A percentile compares a stretch with the other conserved stretches of the same genome.
Conservation (phyloP, 1,139 yeast species). For the Suhomyces chickasaworum region DNA sequence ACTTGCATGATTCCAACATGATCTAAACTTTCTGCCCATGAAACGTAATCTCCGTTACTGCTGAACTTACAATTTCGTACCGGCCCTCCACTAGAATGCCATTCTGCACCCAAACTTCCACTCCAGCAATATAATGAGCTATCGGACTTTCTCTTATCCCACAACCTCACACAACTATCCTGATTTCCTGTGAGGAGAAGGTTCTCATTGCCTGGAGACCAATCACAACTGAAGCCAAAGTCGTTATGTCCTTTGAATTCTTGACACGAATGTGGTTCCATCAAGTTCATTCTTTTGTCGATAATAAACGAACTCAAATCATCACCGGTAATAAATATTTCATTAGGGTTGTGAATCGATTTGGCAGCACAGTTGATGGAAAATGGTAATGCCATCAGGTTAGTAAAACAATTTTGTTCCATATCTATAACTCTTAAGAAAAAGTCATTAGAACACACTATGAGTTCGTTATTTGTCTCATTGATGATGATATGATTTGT, state of each 20-base stretch:
- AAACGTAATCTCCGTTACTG: constrained; percentile 44
- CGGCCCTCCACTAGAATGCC: constrained; percentile 40
- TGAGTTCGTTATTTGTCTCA: constrained; percentile 26
- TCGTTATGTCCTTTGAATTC: constrained; percentile 52
- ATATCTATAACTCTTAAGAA: constrained; percentile 45
- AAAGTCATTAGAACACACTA: constrained; percentile 54
- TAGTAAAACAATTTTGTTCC: constrained; percentile 6
- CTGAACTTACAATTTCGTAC: constrained; percentile 58
- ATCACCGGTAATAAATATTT: constrained; percentile 56
- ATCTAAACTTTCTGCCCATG: constrained; percentile 65
- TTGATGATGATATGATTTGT: constrained; percentile 53
- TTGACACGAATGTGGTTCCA: constrained; percentile 17
- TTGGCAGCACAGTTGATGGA: constrained; percentile 55
- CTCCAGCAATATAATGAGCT: constrained; percentile 35
- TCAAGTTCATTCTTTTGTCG: constrained; percentile 39
- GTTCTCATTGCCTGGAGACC: constrained; percentile 49
- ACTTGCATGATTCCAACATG: constrained; percentile 54
- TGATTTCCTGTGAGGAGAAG: constrained; percentile 59
- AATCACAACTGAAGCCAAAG: constrained; percentile 62
- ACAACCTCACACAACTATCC: constrained; percentile 58
- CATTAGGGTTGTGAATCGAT: constrained; percentile 36
- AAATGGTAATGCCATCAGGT: constrained; percentile 35
- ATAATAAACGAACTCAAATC: constrained; percentile 42
- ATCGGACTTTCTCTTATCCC: constrained; percentile 47
- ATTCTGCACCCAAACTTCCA: constrained; percentile 37